Evolutionary conservation across 1,284 basidiomycete species (phyloP).

Genomic region (Trichosporon sp.): DNA sequence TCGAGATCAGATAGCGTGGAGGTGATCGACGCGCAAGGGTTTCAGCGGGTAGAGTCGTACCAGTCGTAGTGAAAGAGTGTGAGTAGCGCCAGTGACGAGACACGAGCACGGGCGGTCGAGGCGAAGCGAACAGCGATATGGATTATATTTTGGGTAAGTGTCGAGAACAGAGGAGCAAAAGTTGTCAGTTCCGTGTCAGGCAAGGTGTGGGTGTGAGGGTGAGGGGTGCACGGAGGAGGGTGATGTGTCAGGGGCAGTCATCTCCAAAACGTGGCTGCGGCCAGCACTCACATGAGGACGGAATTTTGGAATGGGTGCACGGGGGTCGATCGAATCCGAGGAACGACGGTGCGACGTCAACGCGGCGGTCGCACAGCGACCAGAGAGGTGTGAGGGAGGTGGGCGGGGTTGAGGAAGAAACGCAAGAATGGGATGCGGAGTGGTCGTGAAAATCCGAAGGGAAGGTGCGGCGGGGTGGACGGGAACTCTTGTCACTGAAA

Average conservation of each 20-base stretch:
- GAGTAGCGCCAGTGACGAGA: not conserved
- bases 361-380: constrained; percentile 12
- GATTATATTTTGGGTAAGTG: not conserved
- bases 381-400: not conserved
- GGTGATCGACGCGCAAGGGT: constrained; percentile 20
- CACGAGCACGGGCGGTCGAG: not conserved
- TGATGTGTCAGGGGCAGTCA: constrained; percentile 18
- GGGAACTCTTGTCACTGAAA: not conserved
- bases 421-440: not conserved
- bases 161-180: not conserved
- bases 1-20: constrained; percentile 34
- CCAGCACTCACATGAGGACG: constrained; percentile 34
- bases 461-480: not conserved
- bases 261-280: constrained; percentile 16
- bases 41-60: not conserved
- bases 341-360: constrained; percentile 26
- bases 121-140: not conserved
- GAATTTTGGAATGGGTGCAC: constrained; percentile 30
- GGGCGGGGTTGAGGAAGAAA: not conserved
- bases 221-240: constrained; percentile 17
- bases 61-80: not conserved
- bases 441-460: not conserved
- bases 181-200: not conserved
- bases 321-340: not conserved
- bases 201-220: too few relatives aligned